These are phyloP conservation scores for Exophiala sp. DNA, from an alignment of 2,329 filamentous ascomycete genomes.

Conservation along the genomic window DNA sequence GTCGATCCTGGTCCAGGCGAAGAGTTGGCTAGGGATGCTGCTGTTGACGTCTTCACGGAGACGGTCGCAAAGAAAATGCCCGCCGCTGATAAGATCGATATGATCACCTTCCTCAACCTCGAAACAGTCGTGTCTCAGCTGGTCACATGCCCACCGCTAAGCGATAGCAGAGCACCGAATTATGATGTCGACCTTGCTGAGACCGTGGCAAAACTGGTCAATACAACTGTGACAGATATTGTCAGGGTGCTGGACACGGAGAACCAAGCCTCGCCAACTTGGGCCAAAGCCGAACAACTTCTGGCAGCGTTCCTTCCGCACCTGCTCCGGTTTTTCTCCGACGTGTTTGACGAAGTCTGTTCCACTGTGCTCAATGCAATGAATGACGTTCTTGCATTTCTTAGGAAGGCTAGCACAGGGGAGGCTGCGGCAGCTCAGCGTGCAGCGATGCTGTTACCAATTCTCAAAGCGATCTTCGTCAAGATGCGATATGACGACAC, in stretches of 20 bases:
- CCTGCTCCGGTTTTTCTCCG: conserved; percentile 88
- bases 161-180: conserved; percentile 73
- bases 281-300: conserved; percentile 73
- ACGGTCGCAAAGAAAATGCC: conserved; percentile 99
- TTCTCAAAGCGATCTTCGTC: conserved; percentile 83
- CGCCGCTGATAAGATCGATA: conserved; percentile 83
- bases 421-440: conserved; percentile 69
- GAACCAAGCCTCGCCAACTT: conserved; percentile 57
- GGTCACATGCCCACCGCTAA: conserved; percentile 74
- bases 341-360: conserved; percentile 97
- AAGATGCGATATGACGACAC: conserved; percentile 99
- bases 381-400: conserved; percentile 85
- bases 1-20: conserved; percentile 62
- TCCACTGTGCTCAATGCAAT: conserved; percentile 91
- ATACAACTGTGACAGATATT: conserved; percentile 81
- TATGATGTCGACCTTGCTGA: conserved; percentile 97
- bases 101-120: conserved; percentile 88
- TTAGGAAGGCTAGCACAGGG: conserved; percentile 69
- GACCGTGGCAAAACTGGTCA: conserved; percentile 91
- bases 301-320: conserved; percentile 81
- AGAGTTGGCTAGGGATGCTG: conserved; percentile 82
- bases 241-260: conserved; percentile 79
- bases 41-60: conserved; percentile 92
- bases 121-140: conserved; percentile 81
- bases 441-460: conserved; percentile 76